These are phyloP conservation scores for Sugiyamaella mastotermitis DNA, from an alignment of 805 yeast species.

Conservation along the genomic window DNA sequence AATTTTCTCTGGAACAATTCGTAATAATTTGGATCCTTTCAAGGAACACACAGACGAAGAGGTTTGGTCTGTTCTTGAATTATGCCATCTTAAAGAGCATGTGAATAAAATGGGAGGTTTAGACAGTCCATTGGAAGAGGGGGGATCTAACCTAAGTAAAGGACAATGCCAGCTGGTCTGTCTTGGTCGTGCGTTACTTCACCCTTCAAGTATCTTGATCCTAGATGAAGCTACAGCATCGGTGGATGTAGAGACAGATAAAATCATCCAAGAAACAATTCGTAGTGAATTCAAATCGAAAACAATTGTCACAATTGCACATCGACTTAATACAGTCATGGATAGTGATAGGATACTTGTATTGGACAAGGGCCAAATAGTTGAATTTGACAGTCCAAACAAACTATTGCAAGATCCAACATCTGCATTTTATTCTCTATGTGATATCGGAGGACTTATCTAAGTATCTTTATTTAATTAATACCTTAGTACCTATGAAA, in stretches of 20 bases:
- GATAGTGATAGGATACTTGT: slow-evolving; percentile 69
- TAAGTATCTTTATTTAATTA: too few species aligned
- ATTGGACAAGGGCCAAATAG: slow-evolving; percentile 57
- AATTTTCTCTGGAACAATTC: slow-evolving; percentile 51
- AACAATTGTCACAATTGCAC: slow-evolving; percentile 77
- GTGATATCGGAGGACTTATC: slow-evolving; percentile 75
- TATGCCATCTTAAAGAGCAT: slow-evolving; percentile 48
- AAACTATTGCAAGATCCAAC: slow-evolving; percentile 57
- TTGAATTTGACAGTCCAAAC: slow-evolving; percentile 63
- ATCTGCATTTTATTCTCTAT: slow-evolving; percentile 70
- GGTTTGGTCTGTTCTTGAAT: slow-evolving; percentile 50
- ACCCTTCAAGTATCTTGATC: slow-evolving; percentile 58
- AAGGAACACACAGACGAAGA: slow-evolving; percentile 38
- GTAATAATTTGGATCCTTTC: slow-evolving; percentile 59
- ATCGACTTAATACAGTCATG: slow-evolving; percentile 69
- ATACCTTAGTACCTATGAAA: too few species aligned
- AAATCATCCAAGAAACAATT: slow-evolving; percentile 65
- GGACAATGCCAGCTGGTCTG: slow-evolving; percentile 79
- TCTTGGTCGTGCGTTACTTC: slow-evolving; percentile 66
- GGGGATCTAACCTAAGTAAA: slow-evolving; percentile 68
- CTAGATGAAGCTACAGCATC: slow-evolving; percentile 77
- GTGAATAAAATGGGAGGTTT: slow-evolving; percentile 39
- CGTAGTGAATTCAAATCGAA: slow-evolving; percentile 55
- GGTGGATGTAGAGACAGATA: slow-evolving; percentile 72
- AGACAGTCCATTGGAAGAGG: slow-evolving; percentile 49